These are phyloP conservation scores for Suillus subaureus DNA, from an alignment of 768 basidiomycete species.

Conservation along the genomic window DNA sequence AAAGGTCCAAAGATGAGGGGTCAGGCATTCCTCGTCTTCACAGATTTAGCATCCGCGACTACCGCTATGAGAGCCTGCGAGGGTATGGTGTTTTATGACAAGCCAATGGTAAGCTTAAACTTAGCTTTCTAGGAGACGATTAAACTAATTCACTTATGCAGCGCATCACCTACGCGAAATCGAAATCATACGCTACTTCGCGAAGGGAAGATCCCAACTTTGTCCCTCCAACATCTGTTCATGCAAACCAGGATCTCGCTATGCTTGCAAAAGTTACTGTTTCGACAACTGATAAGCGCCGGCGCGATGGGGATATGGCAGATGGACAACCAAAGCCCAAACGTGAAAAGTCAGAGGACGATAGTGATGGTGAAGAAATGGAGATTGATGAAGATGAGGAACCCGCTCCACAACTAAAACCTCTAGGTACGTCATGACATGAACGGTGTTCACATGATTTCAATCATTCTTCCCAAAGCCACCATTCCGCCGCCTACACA, in stretches of 20 bases:
- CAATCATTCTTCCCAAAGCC: conserved; percentile 27
- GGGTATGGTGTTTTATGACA: conserved; percentile 92
- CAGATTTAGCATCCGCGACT: conserved; percentile 88
- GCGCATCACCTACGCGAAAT: conserved; percentile 91
- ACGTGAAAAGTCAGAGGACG: conserved; percentile 66
- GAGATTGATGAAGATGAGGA: conserved; percentile 93
- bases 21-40: conserved; percentile 95
- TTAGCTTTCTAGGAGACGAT: conserved; percentile 5
- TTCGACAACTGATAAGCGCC: conserved; percentile 57
- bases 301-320: conserved; percentile 60
- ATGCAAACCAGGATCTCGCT: conserved; percentile 51
- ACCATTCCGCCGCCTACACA: conserved; percentile 51
- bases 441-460: conserved; percentile 30
- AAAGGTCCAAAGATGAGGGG: conserved; percentile 87
- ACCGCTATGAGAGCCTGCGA: conserved; percentile 91
- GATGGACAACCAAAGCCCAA: conserved; percentile 62
- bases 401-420: conserved; percentile 40
- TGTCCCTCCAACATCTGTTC: conserved; percentile 67
- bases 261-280: conserved; percentile 42
- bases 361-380: conserved; percentile 84
- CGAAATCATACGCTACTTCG: conserved; percentile 84
- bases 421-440: conserved; percentile 44
- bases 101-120: conserved; percentile 71
- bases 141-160: conserved; percentile 32
- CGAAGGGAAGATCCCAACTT: conserved; percentile 80